A percentile compares a stretch with the other conserved stretches of the same genome.
Evolutionary conservation across 768 basidiomycete species (phyloP).

Genomic region (Calocybe indica): DNA sequence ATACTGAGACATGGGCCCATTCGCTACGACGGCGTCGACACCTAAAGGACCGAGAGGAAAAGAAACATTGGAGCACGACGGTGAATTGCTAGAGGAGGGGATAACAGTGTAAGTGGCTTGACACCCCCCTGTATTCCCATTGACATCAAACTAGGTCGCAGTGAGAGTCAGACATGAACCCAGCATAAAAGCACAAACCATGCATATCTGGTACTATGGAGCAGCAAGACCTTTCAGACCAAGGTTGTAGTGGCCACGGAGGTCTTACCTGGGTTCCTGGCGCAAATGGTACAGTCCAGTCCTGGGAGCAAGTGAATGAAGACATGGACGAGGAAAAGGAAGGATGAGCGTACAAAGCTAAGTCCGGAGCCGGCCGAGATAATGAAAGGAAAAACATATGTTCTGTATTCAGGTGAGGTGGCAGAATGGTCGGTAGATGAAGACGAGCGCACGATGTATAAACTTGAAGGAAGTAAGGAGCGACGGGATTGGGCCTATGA

Average conservation of each 20-base stretch:
- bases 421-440: not conserved
- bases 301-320: conserved; percentile 23
- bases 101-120: conserved; percentile 55
- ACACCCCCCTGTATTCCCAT: conserved; percentile 57
- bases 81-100: conserved; percentile 28
- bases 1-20: conserved; percentile 50
- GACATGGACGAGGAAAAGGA: not conserved
- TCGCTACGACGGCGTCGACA: conserved; percentile 34
- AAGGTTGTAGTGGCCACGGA: not conserved
- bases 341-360: conserved; percentile 35
- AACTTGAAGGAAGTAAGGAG: conserved; percentile 56
- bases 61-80: conserved; percentile 48
- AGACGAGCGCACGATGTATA: conserved; percentile 48
- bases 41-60: conserved; percentile 34
- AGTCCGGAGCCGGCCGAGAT: conserved; percentile 41
- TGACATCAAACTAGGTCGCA: conserved; percentile 42
- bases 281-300: conserved; percentile 53
- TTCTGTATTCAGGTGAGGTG: conserved; percentile 20
- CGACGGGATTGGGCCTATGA: conserved; percentile 45
- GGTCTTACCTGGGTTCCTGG: conserved; percentile 46
- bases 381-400: conserved; percentile 45
- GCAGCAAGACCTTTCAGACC: not conserved
- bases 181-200: conserved; percentile 32
- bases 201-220: conserved; percentile 58
- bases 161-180: not conserved